phyloP scores from a whole-genome alignment of 2,329 filamentous ascomycete species.

The Fusarium sulawesiense region DNA sequence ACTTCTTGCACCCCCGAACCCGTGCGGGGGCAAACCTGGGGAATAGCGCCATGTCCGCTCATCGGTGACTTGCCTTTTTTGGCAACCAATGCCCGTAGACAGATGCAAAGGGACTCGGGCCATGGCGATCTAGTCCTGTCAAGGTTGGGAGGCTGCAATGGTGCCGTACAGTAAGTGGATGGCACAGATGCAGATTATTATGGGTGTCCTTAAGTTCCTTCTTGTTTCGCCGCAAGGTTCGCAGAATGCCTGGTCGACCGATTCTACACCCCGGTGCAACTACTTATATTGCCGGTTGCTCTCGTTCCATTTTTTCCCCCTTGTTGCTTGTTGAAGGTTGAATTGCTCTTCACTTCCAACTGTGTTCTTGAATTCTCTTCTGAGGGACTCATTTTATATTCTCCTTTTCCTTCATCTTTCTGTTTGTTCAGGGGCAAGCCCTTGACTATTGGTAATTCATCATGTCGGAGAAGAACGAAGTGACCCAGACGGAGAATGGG shows the following conservation, averaged over 20 bases:
- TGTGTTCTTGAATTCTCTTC: conserved; percentile 9
- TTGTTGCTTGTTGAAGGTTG: conserved; percentile 29
- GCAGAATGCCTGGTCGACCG: conserved; percentile 20
- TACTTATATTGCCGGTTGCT: conserved; percentile 42
- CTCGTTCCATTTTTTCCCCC: conserved; percentile 11
- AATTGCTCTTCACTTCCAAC: conserved; percentile 20
- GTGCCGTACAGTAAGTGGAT: conserved; percentile 6
- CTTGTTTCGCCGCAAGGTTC: conserved; percentile 23
- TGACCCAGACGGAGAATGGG: conserved; percentile 52
- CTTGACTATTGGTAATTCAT: conserved; percentile 5
- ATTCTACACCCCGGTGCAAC: conserved; percentile 9
- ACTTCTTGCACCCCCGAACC: conserved; percentile 15
- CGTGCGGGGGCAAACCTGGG: conserved; percentile 48
- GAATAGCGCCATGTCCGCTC: conserved; percentile 37
- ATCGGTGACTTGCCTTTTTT: conserved; percentile 44
- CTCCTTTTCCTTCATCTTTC: not conserved
- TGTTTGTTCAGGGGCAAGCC: not conserved
- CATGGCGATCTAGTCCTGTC: conserved; percentile 42
- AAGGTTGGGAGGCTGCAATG: conserved; percentile 18
- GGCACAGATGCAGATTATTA: conserved; percentile 11
- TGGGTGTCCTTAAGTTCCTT: conserved; percentile 23
- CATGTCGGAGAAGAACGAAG: conserved; percentile 55
- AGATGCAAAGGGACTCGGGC: conserved; percentile 45
- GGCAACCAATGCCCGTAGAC: conserved; percentile 42
- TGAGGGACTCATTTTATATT: not conserved